Base-by-base conservation (phyloP, 495 filamentous ascomycete species). In the Immersiella caudata region DNA sequence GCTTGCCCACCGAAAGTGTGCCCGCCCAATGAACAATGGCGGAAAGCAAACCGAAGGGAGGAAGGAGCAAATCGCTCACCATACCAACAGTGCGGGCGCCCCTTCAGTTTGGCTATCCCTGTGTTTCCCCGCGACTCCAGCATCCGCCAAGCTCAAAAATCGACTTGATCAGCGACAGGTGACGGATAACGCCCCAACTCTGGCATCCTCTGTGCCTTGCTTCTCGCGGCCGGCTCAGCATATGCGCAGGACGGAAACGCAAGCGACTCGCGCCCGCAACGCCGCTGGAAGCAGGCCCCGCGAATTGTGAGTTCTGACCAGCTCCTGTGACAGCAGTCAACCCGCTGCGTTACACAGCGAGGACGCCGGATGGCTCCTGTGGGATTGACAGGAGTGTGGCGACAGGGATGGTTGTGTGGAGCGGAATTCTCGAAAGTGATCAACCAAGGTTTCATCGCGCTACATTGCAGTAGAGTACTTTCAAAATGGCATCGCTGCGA, bases 321-420 rank as follows among this genome's bases (percentile, higher is more conserved):
- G 5, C 20, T 20, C 52, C 52, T 55, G 21, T 22, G 16, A 18
- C 52, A 22, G 52, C 52, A 22, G 20, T 22, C 11, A 12, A 46
- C 6, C 40, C 14, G 40, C 40, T 55, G 52, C 52, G 20, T 22
- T 24, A 26, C 52, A 22, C 52, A 22, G 21, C 20, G 56, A 59
- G 2, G 18, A 20, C 56, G 56, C 22, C 56, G 18, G n/a, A 27
- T n/a, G 40, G 24, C 61, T n/a, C 21, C 61, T 63, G 63, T 65
- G 63, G 51, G 27, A 65, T 65, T 65, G 50, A 57, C 54, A 65
- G 63, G 51, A 65, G 51, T 56, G 63, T 65, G 63, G 63, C 63
- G 29, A 57, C 63, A 65, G 36, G 63, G 63, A 57, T 65, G n/a
- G 40, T 40, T 24, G 6, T 26, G 63, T 57, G 63, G 63, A 65